Evolutionary conservation across 306 rosid species (phyloP), one percentile per base, ranked within the genome.

Genomic region (Morella rubra): DNA sequence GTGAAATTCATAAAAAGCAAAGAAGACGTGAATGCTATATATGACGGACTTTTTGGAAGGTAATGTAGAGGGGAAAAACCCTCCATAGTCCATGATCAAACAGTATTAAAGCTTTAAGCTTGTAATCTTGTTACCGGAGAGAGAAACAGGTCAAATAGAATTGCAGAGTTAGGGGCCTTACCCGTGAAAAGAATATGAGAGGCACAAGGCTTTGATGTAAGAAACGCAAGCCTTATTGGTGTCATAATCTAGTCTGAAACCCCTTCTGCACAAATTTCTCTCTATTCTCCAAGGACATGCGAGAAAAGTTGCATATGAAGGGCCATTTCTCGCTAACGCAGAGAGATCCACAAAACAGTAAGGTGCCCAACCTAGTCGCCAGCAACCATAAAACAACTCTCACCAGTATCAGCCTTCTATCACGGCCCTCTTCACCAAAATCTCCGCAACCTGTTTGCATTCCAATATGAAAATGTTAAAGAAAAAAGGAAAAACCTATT

Each of bases 151-250:
- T 32, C 37, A 32, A 27, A 27, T 27, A 27, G 32, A 1, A 32
- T 32, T 32, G 37, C 37, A 32, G 37, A 32, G 37, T 32, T 32
- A 32, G 37, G 2, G 37, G 37, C 37, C 37, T 67, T 86, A 84
- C 99, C 97, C 78, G 81, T 64, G 97, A 77, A 77, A 96, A 92
- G 91, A 85, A 92, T 73, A 67, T 44, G 15, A 59, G 85, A 84
- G 62, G 80, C 86, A 87, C 18, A 92, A 40, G 77, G 79, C 60
- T 80, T 81, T 85, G 86, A 89, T 3, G 84, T 68, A 83, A 71
- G 8, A 72, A 96, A 82, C n/a, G 76, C 93, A 59, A 84, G 72
- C 80, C 98, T 91, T 40, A 91, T 52, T 1, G 93, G 97, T 4
- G 97, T 89, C 2, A 92, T 49, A 74, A 66, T 60, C 76, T 66